Evolutionary conservation across 176 grass and related monocot species (phyloP).

Genomic region (Aegilops speltoides): DNA sequence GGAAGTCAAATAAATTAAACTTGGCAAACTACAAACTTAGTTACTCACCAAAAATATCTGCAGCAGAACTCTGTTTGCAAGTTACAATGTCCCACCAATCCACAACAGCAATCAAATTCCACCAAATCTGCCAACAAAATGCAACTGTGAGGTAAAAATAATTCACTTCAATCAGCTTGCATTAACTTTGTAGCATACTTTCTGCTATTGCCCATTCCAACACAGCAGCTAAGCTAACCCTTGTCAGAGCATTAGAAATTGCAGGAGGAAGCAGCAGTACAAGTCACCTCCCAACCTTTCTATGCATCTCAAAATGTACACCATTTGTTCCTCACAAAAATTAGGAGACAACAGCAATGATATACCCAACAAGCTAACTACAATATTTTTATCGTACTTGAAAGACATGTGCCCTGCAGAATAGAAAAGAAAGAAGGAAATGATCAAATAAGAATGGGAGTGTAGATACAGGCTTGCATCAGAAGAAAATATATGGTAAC

Average conservation of each 20-base stretch:
- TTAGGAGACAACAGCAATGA: too few relatives aligned
- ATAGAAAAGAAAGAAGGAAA: too few relatives aligned
- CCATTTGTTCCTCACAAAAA: too few relatives aligned
- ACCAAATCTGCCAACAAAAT: conserved; percentile 70
- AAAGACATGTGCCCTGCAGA: too few relatives aligned
- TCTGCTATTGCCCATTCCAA: conserved; percentile 94
- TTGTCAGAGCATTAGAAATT: conserved; percentile 63
- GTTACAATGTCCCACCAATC: conserved; percentile 87
- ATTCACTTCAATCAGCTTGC: conserved; percentile 27
- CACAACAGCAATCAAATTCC: conserved; percentile 84
- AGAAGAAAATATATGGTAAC: too few relatives aligned
- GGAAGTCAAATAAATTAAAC: neutral
- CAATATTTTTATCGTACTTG: too few relatives aligned
- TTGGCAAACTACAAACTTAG: conserved; percentile 26
- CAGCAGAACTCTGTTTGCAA: conserved; percentile 91
- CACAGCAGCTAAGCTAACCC: conserved; percentile 58
- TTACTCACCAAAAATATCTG: conserved; percentile 91
- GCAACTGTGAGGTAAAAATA: neutral
- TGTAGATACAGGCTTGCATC: too few relatives aligned
- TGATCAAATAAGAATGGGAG: too few relatives aligned
- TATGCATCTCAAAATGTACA: neutral
- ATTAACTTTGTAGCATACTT: conserved; percentile 51
- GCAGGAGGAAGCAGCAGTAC: conserved; percentile 85
- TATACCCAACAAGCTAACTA: too few relatives aligned
- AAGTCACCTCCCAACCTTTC: too few relatives aligned